These are phyloP conservation scores for Colletotrichum higginsianum DNA, from an alignment of 2,329 filamentous ascomycete species.

Conservation along the genomic window DNA sequence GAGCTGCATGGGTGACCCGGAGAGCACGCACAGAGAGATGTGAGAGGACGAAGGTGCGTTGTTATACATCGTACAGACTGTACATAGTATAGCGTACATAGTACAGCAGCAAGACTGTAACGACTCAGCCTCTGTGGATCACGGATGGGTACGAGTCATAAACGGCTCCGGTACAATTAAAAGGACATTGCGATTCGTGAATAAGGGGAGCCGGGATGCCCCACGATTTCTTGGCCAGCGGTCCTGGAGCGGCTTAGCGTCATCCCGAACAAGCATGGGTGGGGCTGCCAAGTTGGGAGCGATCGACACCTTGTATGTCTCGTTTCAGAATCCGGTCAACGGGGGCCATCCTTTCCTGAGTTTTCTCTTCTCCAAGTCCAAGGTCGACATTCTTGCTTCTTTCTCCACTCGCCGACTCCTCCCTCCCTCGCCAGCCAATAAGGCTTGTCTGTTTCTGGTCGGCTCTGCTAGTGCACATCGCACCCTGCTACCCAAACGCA, in stretches of 20 bases:
- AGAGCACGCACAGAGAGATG: neutral
- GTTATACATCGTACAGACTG: no score
- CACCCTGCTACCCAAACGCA: constrained; percentile 27
- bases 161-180: constrained; percentile 14
- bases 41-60: no score
- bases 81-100: no score
- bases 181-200: constrained; percentile 21
- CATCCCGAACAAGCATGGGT: constrained; percentile 2
- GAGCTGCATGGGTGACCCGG: constrained; percentile 8
- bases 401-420: no score
- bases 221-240: constrained; percentile 25
- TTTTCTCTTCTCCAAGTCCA: neutral
- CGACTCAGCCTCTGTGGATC: neutral
- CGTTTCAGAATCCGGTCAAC: constrained; percentile 36
- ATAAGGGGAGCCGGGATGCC: constrained; percentile 13
- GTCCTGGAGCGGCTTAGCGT: constrained; percentile 12
- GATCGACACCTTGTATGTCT: constrained; percentile 31
- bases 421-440: neutral
- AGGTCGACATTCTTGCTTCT: no score
- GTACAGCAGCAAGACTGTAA: no score
- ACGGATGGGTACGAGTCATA: constrained; percentile 30
- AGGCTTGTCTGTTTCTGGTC: constrained; percentile 15
- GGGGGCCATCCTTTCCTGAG: neutral
- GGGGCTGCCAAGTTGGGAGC: constrained; percentile 4
- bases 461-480: neutral